These are phyloP conservation scores for Alternaria arborescens DNA, from an alignment of 2,329 filamentous ascomycete genomes.

Conservation along the genomic window DNA sequence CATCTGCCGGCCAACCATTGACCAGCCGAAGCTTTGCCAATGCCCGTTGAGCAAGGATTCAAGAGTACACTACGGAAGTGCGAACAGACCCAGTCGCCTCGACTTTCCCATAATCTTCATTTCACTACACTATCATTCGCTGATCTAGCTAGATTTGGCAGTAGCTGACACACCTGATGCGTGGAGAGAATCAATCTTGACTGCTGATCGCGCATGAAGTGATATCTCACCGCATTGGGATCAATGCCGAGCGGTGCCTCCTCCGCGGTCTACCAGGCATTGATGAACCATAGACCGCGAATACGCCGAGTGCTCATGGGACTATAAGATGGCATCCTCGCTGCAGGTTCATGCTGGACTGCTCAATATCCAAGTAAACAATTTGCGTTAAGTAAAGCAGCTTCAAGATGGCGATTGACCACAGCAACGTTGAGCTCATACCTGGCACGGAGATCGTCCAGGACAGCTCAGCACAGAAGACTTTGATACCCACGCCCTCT, in stretches of 20 bases:
- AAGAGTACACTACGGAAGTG: not conserved
- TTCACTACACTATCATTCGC: not conserved
- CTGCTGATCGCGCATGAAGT: constrained; percentile 7
- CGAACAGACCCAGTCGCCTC: not conserved
- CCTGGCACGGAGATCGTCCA: constrained; percentile 45
- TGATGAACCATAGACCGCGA: not conserved
- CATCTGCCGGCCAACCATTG: not conserved
- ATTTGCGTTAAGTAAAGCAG: not conserved
- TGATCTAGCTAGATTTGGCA: not conserved
- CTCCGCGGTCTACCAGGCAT: constrained; percentile 1
- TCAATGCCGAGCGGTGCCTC: not conserved
- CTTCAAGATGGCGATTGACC: constrained; percentile 21
- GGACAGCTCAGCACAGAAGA: constrained; percentile 33
- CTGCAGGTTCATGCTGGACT: not conserved
- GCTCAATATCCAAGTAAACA: not conserved
- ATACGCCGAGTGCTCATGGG: not conserved
- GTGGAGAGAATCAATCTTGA: not conserved
- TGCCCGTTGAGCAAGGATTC: not conserved
- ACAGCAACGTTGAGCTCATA: constrained; percentile 29
- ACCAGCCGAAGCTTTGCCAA: not conserved
- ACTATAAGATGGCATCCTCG: not conserved
- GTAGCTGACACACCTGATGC: not conserved
- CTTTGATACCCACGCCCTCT: constrained; percentile 43
- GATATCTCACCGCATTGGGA: constrained; percentile 2
- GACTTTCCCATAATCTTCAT: not conserved